phyloP scores from a whole-genome alignment of 805 yeast genomes.

The Barnettozyma populi region DNA sequence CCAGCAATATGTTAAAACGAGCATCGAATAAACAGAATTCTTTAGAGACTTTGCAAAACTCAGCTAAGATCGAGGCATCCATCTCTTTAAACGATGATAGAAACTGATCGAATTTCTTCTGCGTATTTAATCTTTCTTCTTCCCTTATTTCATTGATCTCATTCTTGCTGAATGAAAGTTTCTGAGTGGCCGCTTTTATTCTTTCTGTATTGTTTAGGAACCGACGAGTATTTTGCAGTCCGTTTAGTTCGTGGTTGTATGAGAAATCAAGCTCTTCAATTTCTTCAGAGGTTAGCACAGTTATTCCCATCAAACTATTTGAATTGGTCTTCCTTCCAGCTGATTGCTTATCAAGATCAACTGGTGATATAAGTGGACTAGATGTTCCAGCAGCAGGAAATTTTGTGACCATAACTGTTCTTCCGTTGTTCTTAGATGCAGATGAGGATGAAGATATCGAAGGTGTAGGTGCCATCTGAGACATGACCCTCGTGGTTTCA shows the following conservation, averaged over 20 bases:
- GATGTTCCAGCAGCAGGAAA: conserved; percentile 5
- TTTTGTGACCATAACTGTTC: conserved; percentile 1
- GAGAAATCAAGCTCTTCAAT: conserved; percentile 4
- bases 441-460: no score
- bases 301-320: conserved; percentile 3
- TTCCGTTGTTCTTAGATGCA: neutral
- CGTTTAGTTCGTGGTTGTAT: conserved; percentile 3
- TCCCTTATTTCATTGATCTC: neutral
- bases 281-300: conserved; percentile 3
- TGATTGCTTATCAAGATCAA: neutral
- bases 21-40: conserved; percentile 3
- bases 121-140: neutral
- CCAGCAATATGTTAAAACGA: conserved; percentile 1
- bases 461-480: no score
- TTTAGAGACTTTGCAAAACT: neutral
- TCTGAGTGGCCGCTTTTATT: conserved; percentile 1
- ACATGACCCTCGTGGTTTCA: no score
- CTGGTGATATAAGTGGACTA: conserved; percentile 1
- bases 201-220: conserved; percentile 2
- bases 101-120: neutral
- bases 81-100: neutral
- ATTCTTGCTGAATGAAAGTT: neutral
- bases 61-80: neutral
- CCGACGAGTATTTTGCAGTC: conserved; percentile 3
- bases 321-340: neutral